Evolutionary conservation across 2,329 filamentous ascomycete genomes (phyloP).

Genomic region (Dryadomyces quercus-mongolicae): DNA sequence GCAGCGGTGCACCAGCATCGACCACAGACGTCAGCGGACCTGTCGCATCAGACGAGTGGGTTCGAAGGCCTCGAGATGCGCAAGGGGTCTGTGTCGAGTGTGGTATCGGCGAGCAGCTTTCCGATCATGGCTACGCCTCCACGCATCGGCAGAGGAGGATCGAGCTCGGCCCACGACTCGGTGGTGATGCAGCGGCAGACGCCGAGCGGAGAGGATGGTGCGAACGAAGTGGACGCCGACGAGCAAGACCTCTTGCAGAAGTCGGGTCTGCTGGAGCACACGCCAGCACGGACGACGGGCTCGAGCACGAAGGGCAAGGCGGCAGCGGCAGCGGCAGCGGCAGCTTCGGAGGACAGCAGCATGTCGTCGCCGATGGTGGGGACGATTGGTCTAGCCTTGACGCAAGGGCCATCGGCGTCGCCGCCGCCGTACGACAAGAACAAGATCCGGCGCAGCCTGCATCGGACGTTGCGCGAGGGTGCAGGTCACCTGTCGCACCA

Average conservation of each 20-base stretch:
- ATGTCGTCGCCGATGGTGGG: not conserved
- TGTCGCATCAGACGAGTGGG: slow-evolving; percentile 20
- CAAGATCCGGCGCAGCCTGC: slow-evolving; percentile 73
- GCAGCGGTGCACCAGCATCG: slow-evolving; percentile 18
- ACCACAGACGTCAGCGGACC: slow-evolving; percentile 30
- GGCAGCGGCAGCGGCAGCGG: slow-evolving; percentile 2
- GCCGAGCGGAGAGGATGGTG: not conserved
- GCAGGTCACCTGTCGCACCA: slow-evolving; percentile 54
- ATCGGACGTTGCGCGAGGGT: slow-evolving; percentile 78
- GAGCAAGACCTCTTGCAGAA: slow-evolving; percentile 58
- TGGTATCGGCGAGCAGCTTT: slow-evolving; percentile 23
- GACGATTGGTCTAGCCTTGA: not conserved
- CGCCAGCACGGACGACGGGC: not conserved
- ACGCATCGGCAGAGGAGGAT: slow-evolving; percentile 16
- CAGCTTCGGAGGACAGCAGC: slow-evolving; percentile 26
- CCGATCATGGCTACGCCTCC: slow-evolving; percentile 21
- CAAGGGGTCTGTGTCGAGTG: slow-evolving; percentile 31
- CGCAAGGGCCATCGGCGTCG: slow-evolving; percentile 23
- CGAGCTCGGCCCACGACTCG: slow-evolving; percentile 12
- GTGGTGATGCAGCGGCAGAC: not conserved
- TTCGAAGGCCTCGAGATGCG: slow-evolving; percentile 20
- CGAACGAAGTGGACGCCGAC: slow-evolving; percentile 46
- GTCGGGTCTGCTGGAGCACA: slow-evolving; percentile 47
- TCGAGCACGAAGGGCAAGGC: slow-evolving; percentile 2
- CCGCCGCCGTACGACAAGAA: slow-evolving; percentile 33